These are phyloP conservation scores for Nicotiana tabacum DNA, from an alignment of 257 asterid genomes.

Conservation along the genomic window DNA sequence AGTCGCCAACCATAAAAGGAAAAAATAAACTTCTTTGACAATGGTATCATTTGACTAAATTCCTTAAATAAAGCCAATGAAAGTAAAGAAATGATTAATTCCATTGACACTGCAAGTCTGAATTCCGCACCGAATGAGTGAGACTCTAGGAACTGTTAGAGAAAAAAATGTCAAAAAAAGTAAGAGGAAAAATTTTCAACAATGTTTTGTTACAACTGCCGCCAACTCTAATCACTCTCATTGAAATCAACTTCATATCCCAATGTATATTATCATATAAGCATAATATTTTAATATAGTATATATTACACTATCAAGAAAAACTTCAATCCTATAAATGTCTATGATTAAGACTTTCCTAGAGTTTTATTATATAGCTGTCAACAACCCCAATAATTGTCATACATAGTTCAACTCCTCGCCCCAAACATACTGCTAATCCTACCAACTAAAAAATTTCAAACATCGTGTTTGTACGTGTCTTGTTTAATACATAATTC, in stretches of 20 bases:
- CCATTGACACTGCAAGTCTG: not conserved
- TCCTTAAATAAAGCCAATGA: not conserved
- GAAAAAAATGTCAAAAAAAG: not conserved
- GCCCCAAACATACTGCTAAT: not conserved
- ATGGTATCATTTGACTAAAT: not conserved
- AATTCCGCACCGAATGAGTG: not conserved
- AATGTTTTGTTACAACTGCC: not conserved
- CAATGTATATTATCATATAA: not conserved
- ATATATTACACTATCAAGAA: not conserved
- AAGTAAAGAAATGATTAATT: not conserved
- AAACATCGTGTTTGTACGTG: not conserved
- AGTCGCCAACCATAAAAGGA: not conserved
- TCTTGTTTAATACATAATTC: not conserved
- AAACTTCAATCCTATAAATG: not conserved
- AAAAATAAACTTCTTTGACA: not conserved
- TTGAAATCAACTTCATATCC: not conserved
- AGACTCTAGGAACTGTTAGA: not conserved
- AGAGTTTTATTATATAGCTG: not conserved
- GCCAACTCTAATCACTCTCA: constrained; percentile 7
- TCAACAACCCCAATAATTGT: not conserved
- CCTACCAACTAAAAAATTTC: not conserved
- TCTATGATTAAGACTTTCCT: not conserved
- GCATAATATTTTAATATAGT: not conserved
- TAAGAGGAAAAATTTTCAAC: not conserved
- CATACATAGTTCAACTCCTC: constrained; percentile 5